A percentile compares a stretch with the other conserved stretches of the same genome.
Evolutionary conservation across 805 yeast genomes (phyloP).

Genomic region (Cyberlindnera xylosilytica): DNA sequence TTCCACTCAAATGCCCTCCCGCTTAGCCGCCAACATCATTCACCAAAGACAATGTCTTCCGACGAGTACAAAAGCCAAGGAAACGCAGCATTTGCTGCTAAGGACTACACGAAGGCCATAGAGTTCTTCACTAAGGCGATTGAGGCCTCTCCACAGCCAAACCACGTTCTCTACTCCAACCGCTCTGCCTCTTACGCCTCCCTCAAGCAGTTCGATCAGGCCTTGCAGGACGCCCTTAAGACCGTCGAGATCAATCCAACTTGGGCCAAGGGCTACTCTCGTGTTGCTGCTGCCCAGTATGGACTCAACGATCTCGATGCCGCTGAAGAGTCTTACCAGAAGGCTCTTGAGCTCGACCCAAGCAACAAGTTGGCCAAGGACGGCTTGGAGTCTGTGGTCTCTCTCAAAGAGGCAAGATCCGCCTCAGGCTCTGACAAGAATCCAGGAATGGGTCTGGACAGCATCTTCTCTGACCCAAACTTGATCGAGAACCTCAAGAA

Average conservation of each 20-base stretch:
- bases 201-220: slow-evolving; percentile 65
- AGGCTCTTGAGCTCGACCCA: slow-evolving; percentile 80
- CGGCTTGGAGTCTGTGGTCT: slow-evolving; percentile 70
- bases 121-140: slow-evolving; percentile 85
- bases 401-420: slow-evolving; percentile 47
- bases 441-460: slow-evolving; percentile 75
- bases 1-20: too few relatives aligned
- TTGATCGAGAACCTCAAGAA: slow-evolving; percentile 68
- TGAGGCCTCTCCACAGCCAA: slow-evolving; percentile 74
- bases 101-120: slow-evolving; percentile 77
- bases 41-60: slow-evolving; percentile 43
- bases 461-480: slow-evolving; percentile 77
- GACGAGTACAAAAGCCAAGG: slow-evolving; percentile 89
- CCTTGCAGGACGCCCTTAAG: slow-evolving; percentile 80
- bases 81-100: slow-evolving; percentile 86
- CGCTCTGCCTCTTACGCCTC: slow-evolving; percentile 92
- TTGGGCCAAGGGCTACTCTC: slow-evolving; percentile 95
- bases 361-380: slow-evolving; percentile 81
- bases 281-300: slow-evolving; percentile 89
- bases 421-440: slow-evolving; percentile 30
- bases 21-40: background rate
- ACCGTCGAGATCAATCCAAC: slow-evolving; percentile 76
- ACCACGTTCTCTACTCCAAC: slow-evolving; percentile 90
- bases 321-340: slow-evolving; percentile 67
- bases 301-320: slow-evolving; percentile 82